Base-by-base conservation (phyloP, 208 protist genomes). In the Acanthamoeba castellanii region DNA sequence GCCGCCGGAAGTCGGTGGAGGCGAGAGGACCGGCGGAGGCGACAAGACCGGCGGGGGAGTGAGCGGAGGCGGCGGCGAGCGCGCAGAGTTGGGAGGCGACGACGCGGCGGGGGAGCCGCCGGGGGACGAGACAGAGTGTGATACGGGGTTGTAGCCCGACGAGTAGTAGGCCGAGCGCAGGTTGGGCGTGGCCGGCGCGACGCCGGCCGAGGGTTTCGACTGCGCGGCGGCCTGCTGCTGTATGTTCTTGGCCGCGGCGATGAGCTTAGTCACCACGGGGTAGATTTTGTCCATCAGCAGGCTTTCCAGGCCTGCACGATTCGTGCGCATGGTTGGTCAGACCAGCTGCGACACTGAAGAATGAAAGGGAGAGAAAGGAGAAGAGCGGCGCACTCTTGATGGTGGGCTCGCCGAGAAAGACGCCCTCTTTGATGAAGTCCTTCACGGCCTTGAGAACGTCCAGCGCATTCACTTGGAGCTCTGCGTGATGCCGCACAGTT, bases 281-380 rank as follows among this genome's bases (percentile, higher is more conserved):
- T 82, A 82, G 72, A 82, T 82, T 30, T 82, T 82, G 72, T 82
- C 72, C 72, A 82, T 82, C 72, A 82, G 42, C 34, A 82, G n/a
- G 14, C 72, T 50, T 30, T 82, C 72, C 72, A 82, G 37, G 42
- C 42, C 72, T 82, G 72, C 66, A 82, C 4, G 72, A 70, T n/a
- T n/a, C n/a, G n/a, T n/a, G n/a, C n/a, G n/a, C n/a, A n/a, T n/a
- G n/a, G n/a, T n/a, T n/a, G n/a, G n/a, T n/a, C n/a, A n/a, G n/a
- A n/a, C n/a, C n/a, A n/a, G n/a, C n/a, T n/a, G n/a, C n/a, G n/a
- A n/a, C n/a, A n/a, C n/a, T n/a, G n/a, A n/a, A n/a, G n/a, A n/a
- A n/a, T n/a, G n/a, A n/a, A n/a, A n/a, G n/a, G n/a, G n/a, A n/a
- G n/a, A n/a, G n/a, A n/a, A n/a, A n/a, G n/a, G n/a, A n/a, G n/a